Base-by-base conservation (phyloP, 768 basidiomycete species). In the Auriscalpium microsporum region DNA sequence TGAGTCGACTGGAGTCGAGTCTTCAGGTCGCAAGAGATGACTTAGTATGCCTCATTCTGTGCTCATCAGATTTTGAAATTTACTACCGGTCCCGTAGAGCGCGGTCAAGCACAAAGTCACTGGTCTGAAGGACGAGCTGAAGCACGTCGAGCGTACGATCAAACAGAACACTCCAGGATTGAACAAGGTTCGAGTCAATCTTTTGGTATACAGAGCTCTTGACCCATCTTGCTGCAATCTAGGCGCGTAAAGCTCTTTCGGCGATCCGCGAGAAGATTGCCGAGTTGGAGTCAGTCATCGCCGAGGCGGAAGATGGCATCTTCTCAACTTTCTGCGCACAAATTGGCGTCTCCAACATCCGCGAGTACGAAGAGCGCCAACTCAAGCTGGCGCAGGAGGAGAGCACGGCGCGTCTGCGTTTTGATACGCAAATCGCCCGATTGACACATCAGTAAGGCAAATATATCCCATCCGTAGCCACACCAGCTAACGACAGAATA, bases 291-390 rank as follows among this genome's bases (percentile, higher is more conserved):
- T 67, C 71, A 4, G 75, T 77, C 4, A 76, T 97, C 63, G 78
- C 93, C 60, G 75, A 72, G 8, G 92, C 89, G 0, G 96, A 97
- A 65, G 90, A 92, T 64, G 73, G 73, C 3, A 72, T 94, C 11
- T 98, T 94, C 65, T 73, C 69, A 1, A 68, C 71, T 3, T 97
- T 99, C 72, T 97, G 94, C 66, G 67, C 70, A 38, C 79, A 82
- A 61, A 93, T 97, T 60, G 79, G 82, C 10, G 86, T 96, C 8
- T 67, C 72, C 14, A 84, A 84, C 69, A 92, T 99, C 59, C 82
- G 94, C 28, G 91, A 94, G 62, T 99, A 94, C 66, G 95, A 98
- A 69, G 88, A 92, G 65, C 82, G 87, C 19, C 92, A 95, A 64
- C 74, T 97, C 34, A 89, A 86, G 68, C 80, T 90, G 21, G 91